Evolutionary conservation across 352 stramenopile genomes (phyloP), one percentile per base, ranked within the genome.

Genomic region (Phytophthora brassicae): DNA sequence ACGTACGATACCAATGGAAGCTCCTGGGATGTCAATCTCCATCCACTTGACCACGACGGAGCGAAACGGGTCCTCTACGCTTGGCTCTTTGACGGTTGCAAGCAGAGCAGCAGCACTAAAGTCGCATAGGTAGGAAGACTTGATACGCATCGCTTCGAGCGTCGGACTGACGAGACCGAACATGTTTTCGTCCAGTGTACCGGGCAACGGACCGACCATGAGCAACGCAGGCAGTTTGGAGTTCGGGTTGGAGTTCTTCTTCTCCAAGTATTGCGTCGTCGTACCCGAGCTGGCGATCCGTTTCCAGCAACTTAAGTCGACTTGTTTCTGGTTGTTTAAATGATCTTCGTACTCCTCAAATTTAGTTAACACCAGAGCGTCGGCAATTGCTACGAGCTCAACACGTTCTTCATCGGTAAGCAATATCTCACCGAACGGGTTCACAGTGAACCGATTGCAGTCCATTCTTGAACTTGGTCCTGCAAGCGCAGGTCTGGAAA

Each of bases 51-150:
- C 44, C 31, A 65, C 46, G 3, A 78, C 58, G 19, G 63, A 57
- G 0, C 61, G 63, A 31, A 86, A 86, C 23, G 79, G 77, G 8
- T 78, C 62, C n/a, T 79, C 68, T 16, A 42, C 12, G 20, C 70
- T 86, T 14, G 77, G 77, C 17, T 72, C 59, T 14, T 75, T 56
- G 1, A 87, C 47, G 2, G 62, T 76, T 1, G 68, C 68, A 2
- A 89, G 50, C 17, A 89, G 64, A 3, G 71, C 73, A 4, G 72
- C 68, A 55, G 78, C 70, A 24, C 31, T 66, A 44, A 70, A 66
- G 31, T 70, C 63, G 1, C 61, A 26, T 1, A 70, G 55, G 19
- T 66, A 70, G 19, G 62, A 70, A 5, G 62, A 50, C 41, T 70
- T 70, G 43, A 66, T 70, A 12, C 56, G 57, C 68, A 64, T 68